Percentiles rank a stretch among this genome's conserved stretches.
Conservation (phyloP, 2,329 filamentous ascomycete genomes). For the Aspergillus flavus region DNA sequence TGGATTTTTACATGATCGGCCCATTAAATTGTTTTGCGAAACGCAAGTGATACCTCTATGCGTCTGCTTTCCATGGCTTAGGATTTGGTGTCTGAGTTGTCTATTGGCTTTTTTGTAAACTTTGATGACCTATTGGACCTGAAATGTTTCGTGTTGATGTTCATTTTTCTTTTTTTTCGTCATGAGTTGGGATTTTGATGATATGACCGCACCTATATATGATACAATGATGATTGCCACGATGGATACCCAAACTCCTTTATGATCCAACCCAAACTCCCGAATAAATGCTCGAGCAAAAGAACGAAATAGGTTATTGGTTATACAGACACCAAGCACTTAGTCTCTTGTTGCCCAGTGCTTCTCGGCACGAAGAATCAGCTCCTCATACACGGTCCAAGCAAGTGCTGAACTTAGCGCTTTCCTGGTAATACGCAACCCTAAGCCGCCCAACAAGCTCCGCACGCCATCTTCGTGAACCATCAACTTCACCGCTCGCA, state of each 20-base stretch:
- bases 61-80: slow-evolving; percentile 9
- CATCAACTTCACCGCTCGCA: slow-evolving; percentile 76
- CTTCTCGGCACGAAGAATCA: slow-evolving; percentile 72
- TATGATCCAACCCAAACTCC: not conserved
- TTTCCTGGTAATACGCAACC: slow-evolving; percentile 84
- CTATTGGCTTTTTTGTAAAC: not conserved
- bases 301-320: not conserved
- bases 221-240: slow-evolving; percentile 19
- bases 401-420: slow-evolving; percentile 91
- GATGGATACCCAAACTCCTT: slow-evolving; percentile 11
- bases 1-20: slow-evolving; percentile 38
- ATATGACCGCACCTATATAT: slow-evolving; percentile 20
- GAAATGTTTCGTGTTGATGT: slow-evolving; percentile 10
- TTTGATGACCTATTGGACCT: not conserved
- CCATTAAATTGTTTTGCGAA: not conserved
- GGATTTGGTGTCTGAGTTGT: slow-evolving; percentile 10
- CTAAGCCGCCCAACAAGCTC: slow-evolving; percentile 83
- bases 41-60: slow-evolving; percentile 9
- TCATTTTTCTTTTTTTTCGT: slow-evolving; percentile 8
- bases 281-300: not conserved
- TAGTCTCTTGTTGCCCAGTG: slow-evolving; percentile 36
- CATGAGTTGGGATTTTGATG: slow-evolving; percentile 25
- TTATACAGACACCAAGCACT: slow-evolving; percentile 24
- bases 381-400: slow-evolving; percentile 95
- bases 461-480: slow-evolving; percentile 76